Conservation (phyloP, 1,284 basidiomycete species). For the Veloporphyrellus conicus region DNA sequence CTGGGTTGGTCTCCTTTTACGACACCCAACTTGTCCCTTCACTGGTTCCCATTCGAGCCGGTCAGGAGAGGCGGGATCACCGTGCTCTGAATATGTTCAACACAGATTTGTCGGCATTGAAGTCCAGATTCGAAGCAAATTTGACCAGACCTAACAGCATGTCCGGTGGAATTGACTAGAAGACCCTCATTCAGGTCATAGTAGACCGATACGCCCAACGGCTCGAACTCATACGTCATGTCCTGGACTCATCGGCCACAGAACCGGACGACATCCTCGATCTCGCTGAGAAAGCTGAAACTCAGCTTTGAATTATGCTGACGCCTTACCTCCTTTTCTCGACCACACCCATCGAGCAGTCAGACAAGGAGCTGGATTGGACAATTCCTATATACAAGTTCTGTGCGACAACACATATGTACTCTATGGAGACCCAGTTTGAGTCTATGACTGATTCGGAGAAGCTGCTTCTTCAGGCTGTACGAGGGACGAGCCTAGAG, state of each 20-base stretch:
- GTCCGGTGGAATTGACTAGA: constrained; percentile 44
- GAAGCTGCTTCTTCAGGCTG: constrained; percentile 31
- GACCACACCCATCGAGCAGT: neutral
- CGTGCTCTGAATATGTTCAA: constrained; percentile 30
- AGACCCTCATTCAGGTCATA: constrained; percentile 37
- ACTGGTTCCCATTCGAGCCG: constrained; percentile 24
- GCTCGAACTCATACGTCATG: constrained; percentile 37
- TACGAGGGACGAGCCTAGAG: constrained; percentile 38
- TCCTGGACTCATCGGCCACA: constrained; percentile 29
- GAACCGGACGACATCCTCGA: constrained; percentile 9
- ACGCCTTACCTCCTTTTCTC: constrained; percentile 22
- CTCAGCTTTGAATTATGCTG: constrained; percentile 24
- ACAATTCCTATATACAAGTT: constrained; percentile 22
- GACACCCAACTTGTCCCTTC: no score
- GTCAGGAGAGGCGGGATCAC: constrained; percentile 29
- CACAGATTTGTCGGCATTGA: constrained; percentile 17
- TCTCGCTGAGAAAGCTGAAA: constrained; percentile 16
- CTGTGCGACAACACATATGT: constrained; percentile 38
- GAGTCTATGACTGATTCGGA: constrained; percentile 36
- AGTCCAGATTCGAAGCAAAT: constrained; percentile 21
- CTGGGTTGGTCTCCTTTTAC: constrained; percentile 32
- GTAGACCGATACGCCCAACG: constrained; percentile 42
- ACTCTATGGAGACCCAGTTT: constrained; percentile 18
- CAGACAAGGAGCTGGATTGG: constrained; percentile 21
- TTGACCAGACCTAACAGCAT: constrained; percentile 14